These are phyloP conservation scores for Stagonosporopsis tanaceti DNA, from an alignment of 2,329 filamentous ascomycete genomes.

Conservation along the genomic window DNA sequence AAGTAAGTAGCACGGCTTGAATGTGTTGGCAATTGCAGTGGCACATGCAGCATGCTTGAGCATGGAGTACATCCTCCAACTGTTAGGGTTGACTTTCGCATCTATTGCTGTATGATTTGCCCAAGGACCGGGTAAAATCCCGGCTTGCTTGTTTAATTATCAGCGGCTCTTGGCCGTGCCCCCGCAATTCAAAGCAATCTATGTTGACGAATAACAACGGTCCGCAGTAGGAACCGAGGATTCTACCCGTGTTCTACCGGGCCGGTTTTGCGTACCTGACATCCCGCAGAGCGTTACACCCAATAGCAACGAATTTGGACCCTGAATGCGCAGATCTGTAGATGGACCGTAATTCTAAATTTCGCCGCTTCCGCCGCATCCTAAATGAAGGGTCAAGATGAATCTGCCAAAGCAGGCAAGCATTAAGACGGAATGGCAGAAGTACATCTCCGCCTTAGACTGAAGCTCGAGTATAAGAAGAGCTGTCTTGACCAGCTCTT, in stretches of 20 bases:
- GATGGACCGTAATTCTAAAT: neutral
- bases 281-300: neutral
- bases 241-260: slow-evolving; percentile 12
- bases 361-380: neutral
- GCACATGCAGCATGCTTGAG: too few species aligned
- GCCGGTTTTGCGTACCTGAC: slow-evolving; percentile 21
- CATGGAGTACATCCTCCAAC: slow-evolving; percentile 5
- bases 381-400: slow-evolving; percentile 8
- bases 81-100: neutral
- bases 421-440: slow-evolving; percentile 7
- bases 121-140: slow-evolving; percentile 18
- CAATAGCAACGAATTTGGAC: neutral
- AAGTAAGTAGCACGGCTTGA: too few species aligned
- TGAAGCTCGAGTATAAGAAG: slow-evolving; percentile 16
- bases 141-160: neutral
- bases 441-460: slow-evolving; percentile 6
- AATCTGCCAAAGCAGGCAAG: slow-evolving; percentile 1
- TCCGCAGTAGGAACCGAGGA: neutral
- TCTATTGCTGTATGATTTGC: neutral
- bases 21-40: too few species aligned
- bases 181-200: slow-evolving; percentile 17
- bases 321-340: neutral
- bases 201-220: neutral
- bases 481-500: slow-evolving; percentile 4
- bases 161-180: slow-evolving; percentile 2